Base-by-base conservation (phyloP, 306 rosid genomes). In the Astragalus glycyphyllos region DNA sequence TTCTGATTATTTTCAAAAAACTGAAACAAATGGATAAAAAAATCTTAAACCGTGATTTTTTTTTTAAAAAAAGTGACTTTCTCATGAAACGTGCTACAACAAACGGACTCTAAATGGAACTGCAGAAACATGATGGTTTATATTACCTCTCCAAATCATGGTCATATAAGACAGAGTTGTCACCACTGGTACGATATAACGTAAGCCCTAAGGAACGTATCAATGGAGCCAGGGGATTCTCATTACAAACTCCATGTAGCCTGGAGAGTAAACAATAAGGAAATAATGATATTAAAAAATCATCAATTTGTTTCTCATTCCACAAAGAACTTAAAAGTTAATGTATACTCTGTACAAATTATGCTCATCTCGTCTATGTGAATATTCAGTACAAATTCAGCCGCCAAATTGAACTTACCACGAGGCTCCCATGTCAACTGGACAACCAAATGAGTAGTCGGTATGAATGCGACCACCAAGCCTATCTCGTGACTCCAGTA, bases 401-500 rank as follows among this genome's bases (percentile, higher is more conserved):
- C 51, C 66, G 58, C 50, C 57, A 40, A 14, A 55, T 35, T 41
- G 35, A 79, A 48, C 62, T 73, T 77, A 83, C 97, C 97, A 92
- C 56, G 97, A 92, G 68, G 97, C 96, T 64, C 97, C 97, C 90
- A 92, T 78, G 79, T 92, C 97, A 60, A 92, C 91, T 5, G 96
- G 96, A 82, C 90, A 85, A 61, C 92, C 94, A 76, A 92, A 87
- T 55, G 97, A 87, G 74, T 82, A 62, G 75, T 92, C 92, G 2
- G 94, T 92, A 69, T 86, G 94, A 80, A 92, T 81, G 34, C 97
- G 94, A 57, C 97, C 97, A 65, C 97, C 96, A 56, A 92, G 83
- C 65, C 96, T 79, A 65, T 84, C 89, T 12, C 92, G 87, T 65
- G 97, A 92, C 74, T 91, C 97, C 63, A 92, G 75, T 62, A 92